Evolutionary conservation across 2,329 filamentous ascomycete genomes (phyloP), one percentile per base, ranked within the genome.

Genomic region (Calonectria pseudoturangicola): DNA sequence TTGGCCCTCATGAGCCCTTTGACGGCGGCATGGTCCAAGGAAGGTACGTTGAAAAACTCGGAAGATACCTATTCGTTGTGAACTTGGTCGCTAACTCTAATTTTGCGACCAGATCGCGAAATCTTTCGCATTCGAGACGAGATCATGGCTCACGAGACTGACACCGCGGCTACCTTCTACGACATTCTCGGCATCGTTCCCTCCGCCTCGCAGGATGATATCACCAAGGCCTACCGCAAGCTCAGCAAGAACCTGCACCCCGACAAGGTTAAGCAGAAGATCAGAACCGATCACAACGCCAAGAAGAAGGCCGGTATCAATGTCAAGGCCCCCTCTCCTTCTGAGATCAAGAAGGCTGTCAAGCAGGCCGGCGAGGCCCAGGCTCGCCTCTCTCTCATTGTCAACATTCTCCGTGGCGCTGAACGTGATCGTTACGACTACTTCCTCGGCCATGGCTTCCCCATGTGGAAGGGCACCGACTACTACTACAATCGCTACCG

Each of bases 401-500:
- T 93, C 78, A 94, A 95, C 81, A 94, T 99, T 81, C 92, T 99
- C 66, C 92, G 94, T 79, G 95, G 96, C 1, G 88, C 93, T 3
- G 90, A 91, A 68, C 91, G 97, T 75, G 94, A 95, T 78, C 93
- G 97, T 75, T 99, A 99, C 85, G 96, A 99, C 83, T 93, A 98
- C 84, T 99, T 98, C 87, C 86, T 98, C 73, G 87, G 88, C 83
- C 95, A 98, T 85, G 97, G 97, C 74, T 99, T 99, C 87, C 97
- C 97, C 39, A 92, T 91, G 69, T 99, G 97, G 97, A 96, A 96
- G 87, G 97, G 97, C 71, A 98, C 96, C 54, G 96, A 97, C 74
- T 99, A 99, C 90, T 99, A 98, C 89, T 99, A 99, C 88, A 92
- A 92, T 80, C 93, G 97, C 71, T 98, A 96, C 89, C 92, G 97